Conservation (phyloP, 768 basidiomycete genomes). For the Tulasnella sp. region DNA sequence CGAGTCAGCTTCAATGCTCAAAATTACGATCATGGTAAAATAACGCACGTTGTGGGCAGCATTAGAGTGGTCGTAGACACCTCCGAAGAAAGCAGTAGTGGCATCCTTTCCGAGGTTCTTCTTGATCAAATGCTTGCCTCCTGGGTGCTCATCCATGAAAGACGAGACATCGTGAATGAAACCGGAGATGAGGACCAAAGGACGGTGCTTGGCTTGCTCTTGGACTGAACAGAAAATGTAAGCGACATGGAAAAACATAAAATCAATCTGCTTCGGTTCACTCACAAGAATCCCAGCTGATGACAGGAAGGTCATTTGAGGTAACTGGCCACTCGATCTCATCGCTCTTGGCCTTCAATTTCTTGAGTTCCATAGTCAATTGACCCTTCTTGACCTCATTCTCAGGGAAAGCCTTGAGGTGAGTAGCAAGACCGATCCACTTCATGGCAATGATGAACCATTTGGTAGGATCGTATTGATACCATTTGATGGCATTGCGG, state of each 20-base stretch:
- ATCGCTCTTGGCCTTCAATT: conserved; percentile 65
- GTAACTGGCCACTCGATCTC: conserved; percentile 67
- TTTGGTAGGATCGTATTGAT: conserved; percentile 85
- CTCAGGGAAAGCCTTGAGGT: conserved; percentile 61
- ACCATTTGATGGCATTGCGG: conserved; percentile 90
- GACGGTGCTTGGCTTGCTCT: conserved; percentile 63
- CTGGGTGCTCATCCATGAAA: conserved; percentile 86
- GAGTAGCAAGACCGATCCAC: conserved; percentile 50
- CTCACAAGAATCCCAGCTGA: conserved; percentile 78
- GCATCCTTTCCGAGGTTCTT: conserved; percentile 85
- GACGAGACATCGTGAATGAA: conserved; percentile 82
- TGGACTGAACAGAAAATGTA: conserved; percentile 39
- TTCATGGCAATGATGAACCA: conserved; percentile 69
- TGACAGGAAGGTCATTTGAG: conserved; percentile 59
- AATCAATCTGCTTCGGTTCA: conserved; percentile 19
- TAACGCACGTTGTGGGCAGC: conserved; percentile 65
- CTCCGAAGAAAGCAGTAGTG: conserved; percentile 88
- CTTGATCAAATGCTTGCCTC: conserved; percentile 70
- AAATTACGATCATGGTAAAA: background rate
- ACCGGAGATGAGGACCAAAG: conserved; percentile 74
- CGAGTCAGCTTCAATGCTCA: conserved; percentile 6
- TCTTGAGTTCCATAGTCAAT: conserved; percentile 88
- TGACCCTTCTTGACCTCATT: conserved; percentile 76
- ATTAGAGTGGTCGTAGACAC: conserved; percentile 79
- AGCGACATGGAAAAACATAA: background rate